Percentiles rank a stretch among this genome's conserved stretches.
These are phyloP conservation scores for Cladosporium sp. DNA, from an alignment of 2,329 filamentous ascomycete genomes.

Conservation along the genomic window DNA sequence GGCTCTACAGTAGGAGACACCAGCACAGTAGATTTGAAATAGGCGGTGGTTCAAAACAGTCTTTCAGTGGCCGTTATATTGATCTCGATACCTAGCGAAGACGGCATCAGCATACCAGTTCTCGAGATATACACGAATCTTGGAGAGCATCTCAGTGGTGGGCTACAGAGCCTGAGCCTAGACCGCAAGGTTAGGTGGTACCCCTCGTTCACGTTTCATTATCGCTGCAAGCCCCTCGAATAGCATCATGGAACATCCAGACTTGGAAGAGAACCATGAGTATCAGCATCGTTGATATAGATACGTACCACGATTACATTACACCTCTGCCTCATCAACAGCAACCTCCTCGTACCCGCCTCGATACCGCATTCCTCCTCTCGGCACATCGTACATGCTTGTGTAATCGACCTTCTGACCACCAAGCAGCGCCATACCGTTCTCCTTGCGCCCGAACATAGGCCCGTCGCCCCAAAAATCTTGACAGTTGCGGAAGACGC, in stretches of 20 bases:
- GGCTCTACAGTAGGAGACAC: too few relatives aligned
- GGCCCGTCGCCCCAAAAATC: constrained; percentile 96
- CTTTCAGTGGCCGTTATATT: too few relatives aligned
- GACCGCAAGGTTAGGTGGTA: too few relatives aligned
- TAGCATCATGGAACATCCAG: not conserved
- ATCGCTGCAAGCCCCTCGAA: not conserved
- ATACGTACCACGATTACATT: not conserved
- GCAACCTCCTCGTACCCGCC: constrained; percentile 64
- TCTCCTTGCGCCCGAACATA: constrained; percentile 74
- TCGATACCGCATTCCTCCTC: constrained; percentile 63
- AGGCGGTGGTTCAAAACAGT: too few relatives aligned
- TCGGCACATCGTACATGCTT: constrained; percentile 82
- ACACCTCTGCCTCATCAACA: constrained; percentile 50
- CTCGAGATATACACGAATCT: too few relatives aligned
- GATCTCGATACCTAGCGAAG: too few relatives aligned
- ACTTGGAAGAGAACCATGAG: not conserved
- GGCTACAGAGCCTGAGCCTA: too few relatives aligned
- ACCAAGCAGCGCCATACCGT: constrained; percentile 73
- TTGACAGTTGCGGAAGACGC: constrained; percentile 83
- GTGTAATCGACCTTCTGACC: constrained; percentile 85
- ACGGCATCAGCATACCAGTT: too few relatives aligned
- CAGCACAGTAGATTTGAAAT: too few relatives aligned
- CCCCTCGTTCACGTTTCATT: not conserved
- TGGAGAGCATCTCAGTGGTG: not conserved
- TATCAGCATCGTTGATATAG: not conserved